Evolutionary conservation across 495 filamentous ascomycete species (phyloP), one percentile per base, ranked within the genome.

Genomic region (Thermochaetoides thermophila): DNA sequence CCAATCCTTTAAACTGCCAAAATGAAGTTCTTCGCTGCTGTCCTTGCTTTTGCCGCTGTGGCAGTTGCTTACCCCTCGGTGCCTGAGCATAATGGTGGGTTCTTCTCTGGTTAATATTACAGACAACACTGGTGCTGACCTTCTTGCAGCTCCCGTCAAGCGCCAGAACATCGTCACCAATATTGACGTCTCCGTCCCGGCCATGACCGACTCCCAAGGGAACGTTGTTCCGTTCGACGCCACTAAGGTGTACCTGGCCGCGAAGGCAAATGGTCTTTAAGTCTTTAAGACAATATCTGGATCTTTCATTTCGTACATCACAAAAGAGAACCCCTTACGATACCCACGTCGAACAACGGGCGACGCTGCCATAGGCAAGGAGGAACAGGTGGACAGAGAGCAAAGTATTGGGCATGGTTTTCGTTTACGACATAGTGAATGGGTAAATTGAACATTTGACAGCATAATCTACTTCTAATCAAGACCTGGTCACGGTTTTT

Each of bases 1-100:
- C 41, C 39, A 45, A 33, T 14, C 19, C 14, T 17, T 19, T 26
- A 21, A 37, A 27, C 44, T 45, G 50, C 53, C 59, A 68, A 55
- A 40, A 71, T 71, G 66, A 63, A 71, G 61, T 61, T 61, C 56
- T 54, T 57, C 36, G 45, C 61, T 41, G 38, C 55, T 45, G 32
- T 68, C 39, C 38, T 68, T 49, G 52, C 64, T 32, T 48, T 68
- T 37, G 56, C 60, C 48, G 48, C 63, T 45, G 32, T 62, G 46
- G 61, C 58, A 41, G 42, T 61, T 47, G 64, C 60, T 31, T 49
- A 48, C 28, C 55, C 61, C 24, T 9, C 17, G 41, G 37, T 22
- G 2, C 21, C 6, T 24, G 38, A 39, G 13, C 30, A 32, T 31
- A 52, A 48, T 32, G 43, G 60, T 64, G 34, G 13, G 59, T 56